Evolutionary conservation across 768 basidiomycete species (phyloP).

Genomic region (Podaxis sp.): DNA sequence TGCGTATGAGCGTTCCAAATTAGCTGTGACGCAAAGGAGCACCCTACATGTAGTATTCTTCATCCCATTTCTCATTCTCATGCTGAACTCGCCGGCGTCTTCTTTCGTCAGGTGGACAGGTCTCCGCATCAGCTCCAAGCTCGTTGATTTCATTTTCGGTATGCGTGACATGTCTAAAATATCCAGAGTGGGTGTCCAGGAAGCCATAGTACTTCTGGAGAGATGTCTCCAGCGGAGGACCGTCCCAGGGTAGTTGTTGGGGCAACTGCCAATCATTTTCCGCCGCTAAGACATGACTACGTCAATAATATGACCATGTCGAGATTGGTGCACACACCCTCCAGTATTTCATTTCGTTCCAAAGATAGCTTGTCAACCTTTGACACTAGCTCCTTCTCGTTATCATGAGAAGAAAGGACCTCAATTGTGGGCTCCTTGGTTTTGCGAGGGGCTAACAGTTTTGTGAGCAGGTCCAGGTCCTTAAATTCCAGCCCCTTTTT

Average conservation of each 20-base stretch:
- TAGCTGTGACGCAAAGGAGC: neutral
- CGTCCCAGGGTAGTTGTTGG: constrained; percentile 48
- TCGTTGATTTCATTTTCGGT: constrained; percentile 83
- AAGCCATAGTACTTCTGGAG: constrained; percentile 66
- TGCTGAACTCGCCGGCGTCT: constrained; percentile 47
- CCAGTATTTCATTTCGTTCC: constrained; percentile 9
- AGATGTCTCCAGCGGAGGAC: constrained; percentile 34
- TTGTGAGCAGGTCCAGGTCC: constrained; percentile 77
- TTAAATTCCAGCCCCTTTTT: constrained; percentile 61
- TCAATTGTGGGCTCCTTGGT: constrained; percentile 47
- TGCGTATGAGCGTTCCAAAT: neutral
- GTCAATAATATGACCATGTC: neutral
- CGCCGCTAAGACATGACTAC: constrained; percentile 42
- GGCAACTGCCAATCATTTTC: constrained; percentile 77
- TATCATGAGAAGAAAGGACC: constrained; percentile 39
- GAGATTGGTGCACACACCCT: neutral
- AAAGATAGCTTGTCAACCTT: constrained; percentile 43
- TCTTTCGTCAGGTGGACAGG: constrained; percentile 44
- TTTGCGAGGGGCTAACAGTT: constrained; percentile 65
- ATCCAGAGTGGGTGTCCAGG: constrained; percentile 67
- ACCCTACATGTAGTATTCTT: constrained; percentile 77
- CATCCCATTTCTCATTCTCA: constrained; percentile 79
- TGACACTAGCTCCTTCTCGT: constrained; percentile 36
- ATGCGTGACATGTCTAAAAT: constrained; percentile 68
- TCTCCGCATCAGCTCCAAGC: constrained; percentile 65